These are phyloP conservation scores for Chaetothyriales sp. DNA, from an alignment of 2,329 filamentous ascomycete genomes.

Conservation along the genomic window DNA sequence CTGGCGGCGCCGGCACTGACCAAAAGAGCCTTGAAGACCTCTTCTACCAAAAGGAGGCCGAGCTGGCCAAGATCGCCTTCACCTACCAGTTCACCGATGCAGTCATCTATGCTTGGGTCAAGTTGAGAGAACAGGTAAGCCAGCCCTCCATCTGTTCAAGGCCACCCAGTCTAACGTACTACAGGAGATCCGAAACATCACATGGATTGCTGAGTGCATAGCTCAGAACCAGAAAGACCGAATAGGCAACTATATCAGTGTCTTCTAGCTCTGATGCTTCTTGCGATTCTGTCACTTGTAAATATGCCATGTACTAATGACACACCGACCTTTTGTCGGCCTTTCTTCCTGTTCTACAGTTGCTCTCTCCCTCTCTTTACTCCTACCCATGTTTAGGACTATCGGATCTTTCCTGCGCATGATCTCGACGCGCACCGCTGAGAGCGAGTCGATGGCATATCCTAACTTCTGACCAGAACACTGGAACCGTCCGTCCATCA, in stretches of 20 bases:
- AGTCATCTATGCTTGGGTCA: slow-evolving; percentile 95
- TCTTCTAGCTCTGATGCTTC: slow-evolving; percentile 47
- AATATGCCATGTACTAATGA: not conserved
- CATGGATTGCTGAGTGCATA: slow-evolving; percentile 99
- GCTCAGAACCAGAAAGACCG: slow-evolving; percentile 98
- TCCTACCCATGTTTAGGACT: not conserved
- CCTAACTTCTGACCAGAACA: not conserved
- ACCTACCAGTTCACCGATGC: slow-evolving; percentile 90
- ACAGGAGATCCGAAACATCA: slow-evolving; percentile 97
- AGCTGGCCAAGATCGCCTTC: slow-evolving; percentile 87
- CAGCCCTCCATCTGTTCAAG: not conserved
- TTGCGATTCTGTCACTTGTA: not conserved
- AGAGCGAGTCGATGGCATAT: not conserved
- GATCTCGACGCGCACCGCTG: too few species aligned
- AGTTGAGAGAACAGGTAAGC: slow-evolving; percentile 85
- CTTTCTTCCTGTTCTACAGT: not conserved
- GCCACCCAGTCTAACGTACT: not conserved
- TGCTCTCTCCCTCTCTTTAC: not conserved
- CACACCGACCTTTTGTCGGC: not conserved
- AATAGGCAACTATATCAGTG: slow-evolving; percentile 97
- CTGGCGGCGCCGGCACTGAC: slow-evolving; percentile 61
- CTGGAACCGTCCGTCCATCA: not conserved
- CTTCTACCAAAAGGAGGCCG: slow-evolving; percentile 99
- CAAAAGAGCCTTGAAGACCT: slow-evolving; percentile 87
- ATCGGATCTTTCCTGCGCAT: not conserved